Base-by-base conservation (phyloP, 306 rosid genomes). In the Sesbania bispinosa region DNA sequence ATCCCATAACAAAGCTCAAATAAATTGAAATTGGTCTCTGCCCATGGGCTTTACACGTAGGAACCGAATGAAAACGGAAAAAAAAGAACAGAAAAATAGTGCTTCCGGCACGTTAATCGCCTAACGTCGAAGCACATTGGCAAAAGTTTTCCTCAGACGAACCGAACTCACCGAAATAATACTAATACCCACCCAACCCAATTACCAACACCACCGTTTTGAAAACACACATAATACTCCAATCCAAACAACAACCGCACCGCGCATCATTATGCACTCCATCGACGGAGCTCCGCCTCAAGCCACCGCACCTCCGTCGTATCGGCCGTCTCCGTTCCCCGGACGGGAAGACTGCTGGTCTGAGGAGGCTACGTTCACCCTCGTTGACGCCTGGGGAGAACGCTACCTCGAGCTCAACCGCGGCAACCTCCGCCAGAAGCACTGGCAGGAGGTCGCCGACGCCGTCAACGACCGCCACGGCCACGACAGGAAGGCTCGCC, bases 371-470 rank as follows among this genome's bases (percentile, higher is more conserved):
- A 90, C 97, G 24, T 69, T 59, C 63, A 90, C 92, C 19, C 97
- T 90, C 67, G 73, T 88, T 73, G 87, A 86, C 9, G 90, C 88
- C 4, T 90, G 94, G 97, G 92, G 97, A 1, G 84, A 85, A 10
- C 92, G 86, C 23, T 69, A 81, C 69, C 66, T 82, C 6, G 76
- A 70, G 8, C 77, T 86, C 30, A 88, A 77, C 73, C 89, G 83
- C 30, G 88, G 90, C 3, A 81, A 79, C 80, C 90, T 86, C 72
- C 87, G 90, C 10, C 86, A 86, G 70, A 77, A 71, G 35, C 89
- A 88, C 83, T 90, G 97, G 92, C 81, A 81, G 46, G 88, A 86
- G 55, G 86, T 88, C 42, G 89, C 95, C 67, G 82, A 80, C 79
- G 78, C 87, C 74, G 85, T 88, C 58, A 90, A 90, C 86, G 62